Conservation (phyloP, 306 rosid species). For the Carpinus fangiana region DNA sequence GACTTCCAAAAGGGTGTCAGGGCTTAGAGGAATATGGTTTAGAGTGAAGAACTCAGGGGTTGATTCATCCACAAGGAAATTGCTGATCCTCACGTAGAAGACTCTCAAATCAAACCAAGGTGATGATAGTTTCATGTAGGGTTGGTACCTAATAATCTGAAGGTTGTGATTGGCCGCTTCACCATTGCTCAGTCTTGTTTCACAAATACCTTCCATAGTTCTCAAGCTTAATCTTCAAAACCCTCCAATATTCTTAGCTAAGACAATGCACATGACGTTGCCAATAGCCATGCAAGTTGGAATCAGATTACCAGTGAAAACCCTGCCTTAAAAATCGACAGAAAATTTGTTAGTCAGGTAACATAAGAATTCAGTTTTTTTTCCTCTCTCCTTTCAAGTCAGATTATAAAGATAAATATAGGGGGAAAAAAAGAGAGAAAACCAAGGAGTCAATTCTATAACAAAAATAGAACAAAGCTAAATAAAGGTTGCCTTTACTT, state of each 20-base stretch:
- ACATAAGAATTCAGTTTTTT: not conserved
- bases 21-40: constrained; percentile 71
- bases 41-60: constrained; percentile 74
- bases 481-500: not conserved
- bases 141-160: constrained; percentile 63
- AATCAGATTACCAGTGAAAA: constrained; percentile 38
- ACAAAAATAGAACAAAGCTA: constrained; percentile 14
- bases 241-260: constrained; percentile 28
- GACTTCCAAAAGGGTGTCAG: constrained; percentile 76
- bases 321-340: constrained; percentile 39
- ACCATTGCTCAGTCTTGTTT: constrained; percentile 37
- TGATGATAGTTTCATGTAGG: constrained; percentile 49
- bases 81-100: constrained; percentile 75
- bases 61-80: constrained; percentile 66
- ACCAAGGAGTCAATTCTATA: constrained; percentile 15
- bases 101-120: constrained; percentile 90
- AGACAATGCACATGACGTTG: constrained; percentile 17
- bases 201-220: constrained; percentile 55
- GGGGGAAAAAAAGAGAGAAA: not conserved
- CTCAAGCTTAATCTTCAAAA: constrained; percentile 39
- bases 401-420: not conserved
- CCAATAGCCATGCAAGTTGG: constrained; percentile 19
- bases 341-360: constrained; percentile 18
- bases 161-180: constrained; percentile 43
- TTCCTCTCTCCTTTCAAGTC: not conserved